Base-by-base conservation (phyloP, 2,329 filamentous ascomycete genomes). In the Aspergillus aculeatus region DNA sequence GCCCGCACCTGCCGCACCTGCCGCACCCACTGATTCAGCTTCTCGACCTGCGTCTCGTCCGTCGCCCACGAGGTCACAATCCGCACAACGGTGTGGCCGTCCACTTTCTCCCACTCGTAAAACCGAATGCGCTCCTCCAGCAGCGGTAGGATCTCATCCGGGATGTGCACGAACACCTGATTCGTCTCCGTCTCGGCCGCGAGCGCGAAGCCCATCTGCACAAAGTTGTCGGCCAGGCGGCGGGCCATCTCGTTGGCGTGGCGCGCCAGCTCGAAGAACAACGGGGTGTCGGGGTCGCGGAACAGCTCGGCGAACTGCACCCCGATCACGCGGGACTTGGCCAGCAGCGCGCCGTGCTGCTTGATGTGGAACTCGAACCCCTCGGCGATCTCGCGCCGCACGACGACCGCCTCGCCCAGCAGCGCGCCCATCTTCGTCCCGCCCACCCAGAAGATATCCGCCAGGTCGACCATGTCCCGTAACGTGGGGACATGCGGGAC, bases 391-490 rank as follows among this genome's bases (percentile, higher is more conserved):
- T 60, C 56, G 29, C 80, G 71, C 53, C 81, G 81, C 26, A 83
- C 78, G 0, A 83, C 75, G 6, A 83, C 78, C 1, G 81, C 81
- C 60, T 83, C 81, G 1, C 81, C 81, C 3, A 83, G 72, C 3
- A 83, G 64, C 0, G 81, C 80, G 1, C 81, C 81, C 62, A 81
- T 81, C 62, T 83, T 83, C 4, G 81, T 83, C 0, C 81, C 81
- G 3, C 81, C 81, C 41, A 83, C 82, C 81, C 81, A 83, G 70
- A 83, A 83, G 21, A 83, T 80, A 57, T 83, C 81, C 0, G 79
- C 81, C 47, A 82, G 64, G 4, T 81, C 76, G 1, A 81, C 67
- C 5, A 83, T 68, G 56, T 83, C 81, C 0, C 64, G 63, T 5
- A 81, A 70, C 0, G 74, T 77, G 68, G 83, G 66, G 57, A 82